Conservation (phyloP, 106 monocot species). For the Agapanthus africanus region DNA sequence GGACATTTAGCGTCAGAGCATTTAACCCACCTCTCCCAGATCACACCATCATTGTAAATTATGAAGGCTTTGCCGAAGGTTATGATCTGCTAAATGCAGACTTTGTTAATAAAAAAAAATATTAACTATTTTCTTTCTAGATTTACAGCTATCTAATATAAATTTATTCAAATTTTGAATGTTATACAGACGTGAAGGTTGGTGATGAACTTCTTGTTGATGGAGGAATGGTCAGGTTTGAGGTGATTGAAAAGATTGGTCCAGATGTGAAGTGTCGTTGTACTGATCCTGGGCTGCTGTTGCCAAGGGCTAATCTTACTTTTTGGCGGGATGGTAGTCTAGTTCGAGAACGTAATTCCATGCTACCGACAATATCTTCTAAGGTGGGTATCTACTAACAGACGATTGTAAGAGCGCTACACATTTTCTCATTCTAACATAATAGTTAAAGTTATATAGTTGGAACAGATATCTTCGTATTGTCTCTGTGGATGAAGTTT, state of each 20-base stretch:
- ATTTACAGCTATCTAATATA: neutral
- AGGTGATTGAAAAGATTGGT: constrained; percentile 94
- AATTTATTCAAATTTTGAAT: neutral
- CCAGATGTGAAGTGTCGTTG: constrained; percentile 94
- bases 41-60: constrained; percentile 77
- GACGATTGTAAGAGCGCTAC: too few relatives aligned
- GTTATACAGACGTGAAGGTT: constrained; percentile 67
- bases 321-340: constrained; percentile 85
- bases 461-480: neutral
- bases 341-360: constrained; percentile 89
- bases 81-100: neutral
- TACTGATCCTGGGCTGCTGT: constrained; percentile 62
- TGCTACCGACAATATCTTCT: constrained; percentile 98
- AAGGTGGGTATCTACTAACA: constrained; percentile 40
- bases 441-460: neutral
- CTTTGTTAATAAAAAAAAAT: neutral
- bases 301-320: constrained; percentile 57
- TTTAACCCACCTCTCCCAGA: constrained; percentile 80
- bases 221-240: constrained; percentile 98
- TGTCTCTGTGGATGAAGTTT: neutral
- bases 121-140: neutral
- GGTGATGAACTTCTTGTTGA: constrained; percentile 98
- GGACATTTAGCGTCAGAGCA: constrained; percentile 90
- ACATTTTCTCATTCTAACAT: neutral
- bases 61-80: constrained; percentile 99